Base-by-base conservation (phyloP, 1,284 basidiomycete species). In the Rhodotorula sp. region DNA sequence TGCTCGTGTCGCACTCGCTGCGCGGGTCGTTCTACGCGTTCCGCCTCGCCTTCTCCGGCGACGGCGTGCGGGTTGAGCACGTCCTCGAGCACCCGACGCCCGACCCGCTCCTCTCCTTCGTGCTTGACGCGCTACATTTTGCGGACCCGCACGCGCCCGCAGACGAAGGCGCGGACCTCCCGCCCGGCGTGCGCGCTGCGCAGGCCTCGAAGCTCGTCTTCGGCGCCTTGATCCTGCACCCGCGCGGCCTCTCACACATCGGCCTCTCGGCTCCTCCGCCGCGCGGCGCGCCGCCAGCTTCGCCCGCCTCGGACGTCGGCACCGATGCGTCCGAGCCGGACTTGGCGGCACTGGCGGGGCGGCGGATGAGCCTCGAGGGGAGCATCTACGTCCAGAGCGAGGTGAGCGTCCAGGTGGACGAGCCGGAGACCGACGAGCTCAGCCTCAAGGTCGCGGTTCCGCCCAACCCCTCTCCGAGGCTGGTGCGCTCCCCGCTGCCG, bases 291-390 rank as follows among this genome's bases (percentile, higher is more conserved):
- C 36, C 29, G 22, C 12, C 36, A 12, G 9, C 60, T n/a, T 39
- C 50, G 50, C 25, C 57, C 6, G 39, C 32, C 15, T 19, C 61
- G 12, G 65, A 27, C 36, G 12, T 29, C 29, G 51, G 29, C 12
- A n/a, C 53, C 22, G 22, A 39, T 7, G 44, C 29, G 7, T 51
- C n/a, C 10, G 59, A 55, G 15, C 36, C 27, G 2, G 54, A 32
- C 27, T 15, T 29, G 27, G 32, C 29, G n/a, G 57, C 56, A 48
- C 55, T 69, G 34, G 46, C 39, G 0, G 70, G 70, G 17, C 46
- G 74, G 19, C 39, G 74, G 34, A 75, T 73, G 74, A 69, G 66
- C 34, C 61, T 75, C 15, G 74, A 75, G 27, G 64, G 66, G 37
- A 57, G 61, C 41, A 75, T 75, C 41, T 59, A 67, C 22, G 74